phyloP scores from a whole-genome alignment of 306 rosid species.

The Biancaea sappan region DNA sequence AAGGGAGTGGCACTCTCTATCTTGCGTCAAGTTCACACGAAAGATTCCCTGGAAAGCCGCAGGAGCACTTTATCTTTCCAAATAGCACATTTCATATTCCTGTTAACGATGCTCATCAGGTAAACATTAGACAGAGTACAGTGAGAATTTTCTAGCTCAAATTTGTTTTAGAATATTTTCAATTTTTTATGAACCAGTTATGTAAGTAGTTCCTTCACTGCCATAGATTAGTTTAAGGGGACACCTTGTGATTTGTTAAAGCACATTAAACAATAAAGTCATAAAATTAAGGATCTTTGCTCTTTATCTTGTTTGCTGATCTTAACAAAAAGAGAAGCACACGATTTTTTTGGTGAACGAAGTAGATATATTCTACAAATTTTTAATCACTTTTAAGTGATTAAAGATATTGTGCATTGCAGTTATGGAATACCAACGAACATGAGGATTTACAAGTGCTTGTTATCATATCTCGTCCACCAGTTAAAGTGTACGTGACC shows the following conservation, averaged over 20 bases:
- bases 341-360: neutral
- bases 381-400: constrained; percentile 28
- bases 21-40: constrained; percentile 62
- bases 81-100: constrained; percentile 82
- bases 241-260: constrained; percentile 27
- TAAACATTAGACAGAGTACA: constrained; percentile 29
- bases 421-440: constrained; percentile 80
- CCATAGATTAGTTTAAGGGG: constrained; percentile 12
- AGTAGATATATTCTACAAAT: neutral
- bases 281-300: neutral
- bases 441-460: constrained; percentile 83
- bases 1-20: constrained; percentile 87
- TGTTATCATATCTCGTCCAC: constrained; percentile 82
- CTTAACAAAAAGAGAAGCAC: constrained; percentile 4
- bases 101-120: constrained; percentile 90
- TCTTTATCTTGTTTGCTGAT: constrained; percentile 8
- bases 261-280: neutral
- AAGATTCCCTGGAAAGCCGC: constrained; percentile 72
- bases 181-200: constrained; percentile 13
- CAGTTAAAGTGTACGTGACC: constrained; percentile 76
- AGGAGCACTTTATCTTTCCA: constrained; percentile 62
- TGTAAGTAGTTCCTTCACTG: neutral
- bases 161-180: constrained; percentile 28
- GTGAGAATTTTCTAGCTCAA: constrained; percentile 6
- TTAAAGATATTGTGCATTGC: constrained; percentile 38